A percentile compares a stretch with the other conserved stretches of the same genome.
phyloP scores from a whole-genome alignment of 2,329 filamentous ascomycete genomes.

The Trichoderma gracile region DNA sequence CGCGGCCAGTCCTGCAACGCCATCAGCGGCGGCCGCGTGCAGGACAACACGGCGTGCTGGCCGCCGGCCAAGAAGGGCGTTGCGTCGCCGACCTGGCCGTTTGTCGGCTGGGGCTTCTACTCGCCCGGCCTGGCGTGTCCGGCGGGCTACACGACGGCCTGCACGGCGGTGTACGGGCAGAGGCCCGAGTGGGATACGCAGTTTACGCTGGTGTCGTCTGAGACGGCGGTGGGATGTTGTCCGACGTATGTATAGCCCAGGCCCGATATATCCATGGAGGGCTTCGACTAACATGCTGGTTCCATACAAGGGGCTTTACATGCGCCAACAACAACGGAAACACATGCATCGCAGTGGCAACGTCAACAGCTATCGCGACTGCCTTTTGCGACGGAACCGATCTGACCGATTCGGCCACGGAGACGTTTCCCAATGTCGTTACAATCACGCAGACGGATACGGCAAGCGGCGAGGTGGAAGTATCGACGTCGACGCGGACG shows the following conservation, averaged over 20 bases:
- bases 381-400: slow-evolving; percentile 10
- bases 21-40: slow-evolving; percentile 18
- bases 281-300: neutral
- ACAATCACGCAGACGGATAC: slow-evolving; percentile 5
- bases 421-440: slow-evolving; percentile 11
- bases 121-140: slow-evolving; percentile 40
- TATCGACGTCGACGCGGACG: neutral
- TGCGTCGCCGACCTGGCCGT: slow-evolving; percentile 25
- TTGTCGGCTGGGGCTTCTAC: slow-evolving; percentile 41
- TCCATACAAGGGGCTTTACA: slow-evolving; percentile 21
- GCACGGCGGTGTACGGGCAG: slow-evolving; percentile 32
- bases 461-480: neutral
- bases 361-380: neutral
- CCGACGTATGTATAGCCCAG: slow-evolving; percentile 32
- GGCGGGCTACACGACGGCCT: slow-evolving; percentile 37
- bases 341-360: slow-evolving; percentile 20
- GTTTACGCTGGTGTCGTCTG: slow-evolving; percentile 32
- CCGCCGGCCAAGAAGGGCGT: slow-evolving; percentile 30
- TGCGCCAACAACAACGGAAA: slow-evolving; percentile 25
- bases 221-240: slow-evolving; percentile 40
- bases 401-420: neutral
- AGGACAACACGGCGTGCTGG: slow-evolving; percentile 38
- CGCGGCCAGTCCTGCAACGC: slow-evolving; percentile 32
- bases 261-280: too few species aligned
- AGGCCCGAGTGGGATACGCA: slow-evolving; percentile 33